phyloP scores from a whole-genome alignment of 2,329 filamentous ascomycete genomes.

The Fusarium zealandicum region DNA sequence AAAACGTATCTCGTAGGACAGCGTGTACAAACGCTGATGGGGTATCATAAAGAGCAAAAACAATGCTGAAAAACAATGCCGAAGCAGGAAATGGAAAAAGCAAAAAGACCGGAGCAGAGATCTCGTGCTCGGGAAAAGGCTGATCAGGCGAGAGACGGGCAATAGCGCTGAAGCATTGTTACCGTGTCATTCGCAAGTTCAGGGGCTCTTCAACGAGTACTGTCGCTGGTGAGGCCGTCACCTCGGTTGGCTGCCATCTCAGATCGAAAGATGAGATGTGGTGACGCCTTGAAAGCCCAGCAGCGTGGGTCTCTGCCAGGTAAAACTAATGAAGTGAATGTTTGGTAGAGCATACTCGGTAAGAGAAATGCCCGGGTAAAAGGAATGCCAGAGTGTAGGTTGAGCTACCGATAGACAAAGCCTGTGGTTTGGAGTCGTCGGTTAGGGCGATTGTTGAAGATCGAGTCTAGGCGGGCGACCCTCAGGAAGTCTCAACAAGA shows the following conservation, averaged over 20 bases:
- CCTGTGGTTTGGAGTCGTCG: conserved; percentile 2
- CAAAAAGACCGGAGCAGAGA: conserved; percentile 12
- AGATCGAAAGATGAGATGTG: not conserved
- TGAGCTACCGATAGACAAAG: conserved; percentile 44
- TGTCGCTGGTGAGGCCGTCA: conserved; percentile 50
- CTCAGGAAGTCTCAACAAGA: conserved; percentile 11
- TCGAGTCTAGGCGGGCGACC: conserved; percentile 20
- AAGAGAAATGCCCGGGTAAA: conserved; percentile 14
- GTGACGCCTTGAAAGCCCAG: not conserved
- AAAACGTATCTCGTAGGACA: conserved; percentile 50
- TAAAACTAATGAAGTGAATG: conserved; percentile 25
- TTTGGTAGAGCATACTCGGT: conserved; percentile 8
- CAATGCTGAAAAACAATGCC: conserved; percentile 32
- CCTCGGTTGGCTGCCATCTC: not conserved
- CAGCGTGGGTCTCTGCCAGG: not conserved
- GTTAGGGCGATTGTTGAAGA: conserved; percentile 43
- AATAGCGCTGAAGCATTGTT: conserved; percentile 66
- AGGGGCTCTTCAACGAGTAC: conserved; percentile 46
- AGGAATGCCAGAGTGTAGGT: conserved; percentile 44
- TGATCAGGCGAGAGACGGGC: conserved; percentile 3
- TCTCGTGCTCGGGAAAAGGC: conserved; percentile 4
- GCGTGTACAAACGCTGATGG: conserved; percentile 55
- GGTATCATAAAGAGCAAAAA: conserved; percentile 50
- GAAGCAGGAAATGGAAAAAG: conserved; percentile 25
- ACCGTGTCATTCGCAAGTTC: conserved; percentile 36